Conservation (phyloP, 1,139 yeast genomes). For the Hemisphaericaspora xylofermentans region DNA sequence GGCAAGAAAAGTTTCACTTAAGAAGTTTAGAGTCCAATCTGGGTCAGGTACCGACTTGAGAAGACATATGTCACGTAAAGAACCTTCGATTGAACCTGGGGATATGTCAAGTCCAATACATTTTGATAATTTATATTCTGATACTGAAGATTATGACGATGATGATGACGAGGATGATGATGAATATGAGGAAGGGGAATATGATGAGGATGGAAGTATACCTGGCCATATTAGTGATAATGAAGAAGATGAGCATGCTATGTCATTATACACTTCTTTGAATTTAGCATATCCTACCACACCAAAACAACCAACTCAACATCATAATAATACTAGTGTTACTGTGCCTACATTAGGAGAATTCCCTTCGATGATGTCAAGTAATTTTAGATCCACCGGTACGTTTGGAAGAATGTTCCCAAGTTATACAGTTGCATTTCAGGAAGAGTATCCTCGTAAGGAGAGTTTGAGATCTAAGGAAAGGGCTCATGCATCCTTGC, state of each 20-base stretch:
- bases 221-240: conserved; percentile 14
- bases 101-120: conserved; percentile 8
- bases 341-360: conserved; percentile 47
- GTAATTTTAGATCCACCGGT: conserved; percentile 5
- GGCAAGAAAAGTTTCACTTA: conserved; percentile 18
- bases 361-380: conserved; percentile 36
- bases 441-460: conserved; percentile 31
- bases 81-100: conserved; percentile 11
- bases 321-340: conserved; percentile 27
- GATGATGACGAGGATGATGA: conserved; percentile 20
- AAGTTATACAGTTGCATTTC: conserved; percentile 18
- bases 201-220: conserved; percentile 15
- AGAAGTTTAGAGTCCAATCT: conserved; percentile 19
- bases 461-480: conserved; percentile 49
- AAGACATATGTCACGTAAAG: conserved; percentile 5
- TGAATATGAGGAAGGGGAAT: conserved; percentile 12
- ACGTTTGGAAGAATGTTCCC: conserved; percentile 24
- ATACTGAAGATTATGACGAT: conserved; percentile 10
- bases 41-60: conserved; percentile 17
- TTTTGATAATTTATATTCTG: conserved; percentile 9
- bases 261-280: conserved; percentile 48
- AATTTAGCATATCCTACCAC: conserved; percentile 24
- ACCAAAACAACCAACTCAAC: conserved; percentile 16
- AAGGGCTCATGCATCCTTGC: conserved; percentile 65
- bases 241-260: conserved; percentile 54